Evolutionary conservation across 345 rosid genomes (phyloP), one percentile per base, ranked within the genome.

Genomic region (Durio zibethinus): DNA sequence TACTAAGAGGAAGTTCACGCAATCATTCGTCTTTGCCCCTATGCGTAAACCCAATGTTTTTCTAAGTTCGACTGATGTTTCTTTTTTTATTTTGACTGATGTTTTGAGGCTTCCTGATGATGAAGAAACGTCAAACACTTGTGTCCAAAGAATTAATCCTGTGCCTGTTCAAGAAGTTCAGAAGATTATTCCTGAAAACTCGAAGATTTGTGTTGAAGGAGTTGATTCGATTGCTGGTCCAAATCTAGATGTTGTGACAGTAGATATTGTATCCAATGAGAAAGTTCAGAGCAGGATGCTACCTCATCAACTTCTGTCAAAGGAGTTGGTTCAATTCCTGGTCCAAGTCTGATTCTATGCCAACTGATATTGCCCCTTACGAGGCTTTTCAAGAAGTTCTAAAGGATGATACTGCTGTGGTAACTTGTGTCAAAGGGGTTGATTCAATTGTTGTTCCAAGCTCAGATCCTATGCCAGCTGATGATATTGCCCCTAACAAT

Each of bases 31-130:
- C 9, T 12, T 62, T 42, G 42, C 67, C 38, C 67, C 67, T 16
- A 18, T 15, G 16, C 20, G 31, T 31, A 20, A 36, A 16, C 20
- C n/a, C 20, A 50, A 50, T 3, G n/a, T 3, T 50, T 25, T 12
- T 16, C 1, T 25, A 14, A 36, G 31, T 11, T 62, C 14, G 67
- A 25, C 10, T 29, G 42, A 62, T 62, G 42, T 62, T 62, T 62
- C n/a, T n/a, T n/a, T 12, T 16, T 4, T 25, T 31, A 36, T 62
- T 11, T 62, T 29, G 67, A 25, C 10, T 29, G 42, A 62, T 62
- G 42, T 62, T 62, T 62, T 62, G n/a, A 62, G 67, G n/a, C 31
- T 62, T 25, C 42, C 31, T 62, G 67, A 62, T 25, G 42, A 62
- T 2, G 38, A 31, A 60, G 64, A 60, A 25, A 60, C 54, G 0